These are phyloP conservation scores for Scheffersomyces lignicola DNA, from an alignment of 1,139 yeast species.

Conservation along the genomic window DNA sequence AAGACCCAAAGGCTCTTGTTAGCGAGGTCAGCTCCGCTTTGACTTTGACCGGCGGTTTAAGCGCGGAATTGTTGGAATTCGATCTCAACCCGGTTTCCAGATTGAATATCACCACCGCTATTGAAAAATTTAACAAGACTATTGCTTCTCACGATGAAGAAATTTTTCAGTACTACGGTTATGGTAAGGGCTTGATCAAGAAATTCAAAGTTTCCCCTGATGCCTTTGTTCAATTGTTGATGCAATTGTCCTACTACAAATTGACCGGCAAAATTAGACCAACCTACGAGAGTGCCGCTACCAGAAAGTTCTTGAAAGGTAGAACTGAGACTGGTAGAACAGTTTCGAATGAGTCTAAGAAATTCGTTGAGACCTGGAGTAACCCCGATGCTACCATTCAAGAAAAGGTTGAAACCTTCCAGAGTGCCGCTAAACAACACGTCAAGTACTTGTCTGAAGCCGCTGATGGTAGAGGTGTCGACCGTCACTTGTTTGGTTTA, in stretches of 20 bases:
- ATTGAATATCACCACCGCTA: slow-evolving; percentile 55
- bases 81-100: slow-evolving; percentile 55
- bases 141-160: slow-evolving; percentile 58
- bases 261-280: slow-evolving; percentile 81
- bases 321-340: slow-evolving; percentile 96
- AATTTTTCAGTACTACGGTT: slow-evolving; percentile 69
- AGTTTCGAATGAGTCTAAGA: slow-evolving; percentile 73
- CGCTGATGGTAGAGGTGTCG: slow-evolving; percentile 85
- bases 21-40: slow-evolving; percentile 25
- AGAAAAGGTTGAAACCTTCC: slow-evolving; percentile 68
- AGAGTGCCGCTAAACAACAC: slow-evolving; percentile 75
- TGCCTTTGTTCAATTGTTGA: slow-evolving; percentile 72
- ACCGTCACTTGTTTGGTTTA: slow-evolving; percentile 90
- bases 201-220: slow-evolving; percentile 73
- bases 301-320: slow-evolving; percentile 85
- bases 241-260: slow-evolving; percentile 79
- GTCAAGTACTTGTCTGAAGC: slow-evolving; percentile 75
- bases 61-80: slow-evolving; percentile 32
- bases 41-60: slow-evolving; percentile 11
- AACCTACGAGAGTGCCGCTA: slow-evolving; percentile 95
- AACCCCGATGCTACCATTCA: slow-evolving; percentile 51
- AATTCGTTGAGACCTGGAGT: slow-evolving; percentile 77
- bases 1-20: slow-evolving; percentile 34
- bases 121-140: slow-evolving; percentile 52
- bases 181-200: slow-evolving; percentile 72